A percentile compares a stretch with the other conserved stretches of the same genome.
phyloP scores from a whole-genome alignment of 1,284 basidiomycete species.

The Fomitopsis betulina region DNA sequence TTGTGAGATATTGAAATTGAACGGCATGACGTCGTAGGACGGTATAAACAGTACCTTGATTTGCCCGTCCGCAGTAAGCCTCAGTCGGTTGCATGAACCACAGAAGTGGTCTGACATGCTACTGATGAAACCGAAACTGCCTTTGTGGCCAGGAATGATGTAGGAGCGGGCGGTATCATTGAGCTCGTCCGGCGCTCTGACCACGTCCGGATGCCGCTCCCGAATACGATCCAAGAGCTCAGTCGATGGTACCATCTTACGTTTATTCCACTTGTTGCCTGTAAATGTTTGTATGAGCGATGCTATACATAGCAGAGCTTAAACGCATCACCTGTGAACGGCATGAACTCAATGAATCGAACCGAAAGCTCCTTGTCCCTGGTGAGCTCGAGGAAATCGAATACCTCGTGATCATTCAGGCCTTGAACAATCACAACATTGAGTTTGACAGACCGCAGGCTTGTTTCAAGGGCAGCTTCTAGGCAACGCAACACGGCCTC shows the following conservation, averaged over 20 bases:
- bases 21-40: neutral
- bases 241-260: conserved; percentile 75
- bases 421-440: conserved; percentile 83
- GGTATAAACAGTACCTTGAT: conserved; percentile 59
- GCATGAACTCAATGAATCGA: conserved; percentile 93
- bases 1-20: neutral
- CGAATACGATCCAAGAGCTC: conserved; percentile 53
- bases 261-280: conserved; percentile 85
- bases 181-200: conserved; percentile 57
- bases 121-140: conserved; percentile 84
- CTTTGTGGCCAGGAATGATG: conserved; percentile 66
- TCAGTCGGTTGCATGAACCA: conserved; percentile 77
- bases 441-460: conserved; percentile 64
- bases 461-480: conserved; percentile 52
- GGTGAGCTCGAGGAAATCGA: conserved; percentile 78
- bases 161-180: conserved; percentile 84
- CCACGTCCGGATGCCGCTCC: conserved; percentile 41
- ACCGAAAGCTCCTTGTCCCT: conserved; percentile 61
- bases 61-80: conserved; percentile 85
- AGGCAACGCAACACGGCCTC: conserved; percentile 70
- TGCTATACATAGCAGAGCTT: neutral
- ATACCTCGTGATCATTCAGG: conserved; percentile 75
- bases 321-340: conserved; percentile 63
- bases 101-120: conserved; percentile 94
- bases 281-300: neutral